Evolutionary conservation across 805 yeast genomes (phyloP).

Genomic region (Hanseniaspora singularis): DNA sequence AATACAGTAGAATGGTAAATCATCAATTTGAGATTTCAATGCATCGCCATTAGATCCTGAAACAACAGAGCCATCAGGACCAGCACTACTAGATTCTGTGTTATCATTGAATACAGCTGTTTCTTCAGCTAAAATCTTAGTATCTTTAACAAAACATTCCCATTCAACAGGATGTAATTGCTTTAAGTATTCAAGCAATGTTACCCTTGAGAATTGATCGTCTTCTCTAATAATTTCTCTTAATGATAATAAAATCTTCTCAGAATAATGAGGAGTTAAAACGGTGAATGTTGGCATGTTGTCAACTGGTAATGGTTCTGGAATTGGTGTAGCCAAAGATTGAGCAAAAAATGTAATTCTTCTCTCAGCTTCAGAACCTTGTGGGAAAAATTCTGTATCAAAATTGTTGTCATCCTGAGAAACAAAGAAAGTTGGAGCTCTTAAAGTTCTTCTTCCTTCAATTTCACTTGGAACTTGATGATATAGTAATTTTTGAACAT

Average conservation of each 20-base stretch:
- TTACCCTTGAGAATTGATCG: conserved; percentile 90
- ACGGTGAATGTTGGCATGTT: conserved; percentile 99
- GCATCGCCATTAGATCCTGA: conserved; percentile 47
- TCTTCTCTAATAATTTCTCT: conserved; percentile 95
- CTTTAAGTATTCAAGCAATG: conserved; percentile 84
- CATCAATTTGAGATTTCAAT: conserved; percentile 75
- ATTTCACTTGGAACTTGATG: conserved; percentile 98
- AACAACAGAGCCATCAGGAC: conserved; percentile 14
- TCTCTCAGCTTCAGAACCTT: conserved; percentile 96
- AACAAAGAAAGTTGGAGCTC: conserved; percentile 98
- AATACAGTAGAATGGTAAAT: conserved; percentile 85
- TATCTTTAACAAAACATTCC: conserved; percentile 94
- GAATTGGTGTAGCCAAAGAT: conserved; percentile 95
- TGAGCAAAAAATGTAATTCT: conserved; percentile 99
- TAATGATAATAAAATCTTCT: conserved; percentile 82
- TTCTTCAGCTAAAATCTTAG: conserved; percentile 89
- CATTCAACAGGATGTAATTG: conserved; percentile 94
- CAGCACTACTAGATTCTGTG: conserved; percentile 8
- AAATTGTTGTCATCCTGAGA: conserved; percentile 92
- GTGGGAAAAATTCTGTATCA: conserved; percentile 94
- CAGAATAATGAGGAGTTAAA: conserved; percentile 89
- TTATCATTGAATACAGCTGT: conserved; percentile 52
- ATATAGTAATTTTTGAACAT: conserved; percentile 90
- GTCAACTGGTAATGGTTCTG: conserved; percentile 97
- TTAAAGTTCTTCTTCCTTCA: conserved; percentile 94